A percentile compares a stretch with the other conserved stretches of the same genome.
phyloP scores from a whole-genome alignment of 2,329 filamentous ascomycete species.

The Microcyclospora pomicola region DNA sequence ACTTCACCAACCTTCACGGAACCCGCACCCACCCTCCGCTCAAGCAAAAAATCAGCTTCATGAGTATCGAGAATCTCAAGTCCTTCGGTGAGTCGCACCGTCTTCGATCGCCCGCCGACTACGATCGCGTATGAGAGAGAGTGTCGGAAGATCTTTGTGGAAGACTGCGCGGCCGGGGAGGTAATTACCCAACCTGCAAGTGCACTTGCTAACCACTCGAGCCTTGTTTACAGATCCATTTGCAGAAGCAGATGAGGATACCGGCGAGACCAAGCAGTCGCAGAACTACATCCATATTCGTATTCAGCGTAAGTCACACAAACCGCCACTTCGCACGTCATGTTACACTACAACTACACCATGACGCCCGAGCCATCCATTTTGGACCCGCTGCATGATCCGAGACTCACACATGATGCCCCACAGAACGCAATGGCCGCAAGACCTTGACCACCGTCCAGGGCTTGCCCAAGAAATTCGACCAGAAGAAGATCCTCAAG shows the following conservation, averaged over 20 bases:
- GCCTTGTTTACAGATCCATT: slow-evolving; percentile 65
- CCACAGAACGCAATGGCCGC: slow-evolving; percentile 96
- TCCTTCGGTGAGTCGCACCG: slow-evolving; percentile 41
- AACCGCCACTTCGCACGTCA: background rate
- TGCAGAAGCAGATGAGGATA: slow-evolving; percentile 99
- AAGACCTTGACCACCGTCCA: slow-evolving; percentile 99
- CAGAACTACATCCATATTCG: slow-evolving; percentile 99
- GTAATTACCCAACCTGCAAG: background rate
- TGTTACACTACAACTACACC: background rate
- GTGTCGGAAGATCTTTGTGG: background rate
- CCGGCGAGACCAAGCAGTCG: slow-evolving; percentile 84
- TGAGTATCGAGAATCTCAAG: slow-evolving; percentile 87
- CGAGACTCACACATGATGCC: slow-evolving; percentile 28
- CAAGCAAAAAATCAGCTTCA: background rate
- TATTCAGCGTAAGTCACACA: slow-evolving; percentile 72
- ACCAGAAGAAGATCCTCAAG: slow-evolving; percentile 99
- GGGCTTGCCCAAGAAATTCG: slow-evolving; percentile 96
- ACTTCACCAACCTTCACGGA: background rate
- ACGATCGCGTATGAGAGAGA: background rate
- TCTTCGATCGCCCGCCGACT: background rate
- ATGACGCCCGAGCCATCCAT: background rate
- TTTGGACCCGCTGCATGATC: background rate
- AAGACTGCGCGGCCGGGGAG: no score
- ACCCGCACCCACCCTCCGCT: background rate
- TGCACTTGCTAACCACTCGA: slow-evolving; percentile 9